Evolutionary conservation across 305 asterid species (phyloP), one percentile per base, ranked within the genome.

Genomic region (Ilex paraguariensis): DNA sequence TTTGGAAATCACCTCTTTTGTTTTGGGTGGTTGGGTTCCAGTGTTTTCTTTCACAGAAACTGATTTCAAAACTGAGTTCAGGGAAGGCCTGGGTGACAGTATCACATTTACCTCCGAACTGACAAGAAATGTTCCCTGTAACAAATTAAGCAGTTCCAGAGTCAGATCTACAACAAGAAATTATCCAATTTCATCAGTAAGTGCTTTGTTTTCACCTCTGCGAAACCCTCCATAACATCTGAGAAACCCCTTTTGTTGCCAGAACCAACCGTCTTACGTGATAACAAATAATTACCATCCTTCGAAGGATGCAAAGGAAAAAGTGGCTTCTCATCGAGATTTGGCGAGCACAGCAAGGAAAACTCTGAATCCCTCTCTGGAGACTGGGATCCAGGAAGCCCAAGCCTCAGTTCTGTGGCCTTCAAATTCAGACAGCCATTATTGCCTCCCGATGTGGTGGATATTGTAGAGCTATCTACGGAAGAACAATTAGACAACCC

Each of bases 221-320:
- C 57, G 64, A 70, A 74, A 46, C 73, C 87, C 65, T 82, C 74
- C 85, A 84, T 77, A 64, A 83, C 83, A 51, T 86, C 90, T 54
- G 88, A 72, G 61, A 86, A 86, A 36, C 90, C 94, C 73, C 95
- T 72, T 80, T 84, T 86, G 75, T 76, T 86, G 53, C 90, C 94
- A 1, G 81, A 70, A 63, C 78, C 82, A 54, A 66, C 64, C 7
- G 75, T 48, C 64, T 70, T 73, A 46, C 65, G 75, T 10, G 60
- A 68, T 39, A 65, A 57, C 1, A 14, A 57, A 49, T 21, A 65
- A 66, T 60, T 49, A 13, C 69, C 48, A 62, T 76, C 81, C 57
- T 82, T 84, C 61, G 68, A 33, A 31, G 82, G 82, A 68, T 66
- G 76, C 51, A 80, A 62, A 15, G 82, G 85, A 33, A 80, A 80